A percentile compares a stretch with the other conserved stretches of the same genome.
Conservation (phyloP, 2,329 filamentous ascomycete species). For the Teratosphaeria zuluensis region DNA sequence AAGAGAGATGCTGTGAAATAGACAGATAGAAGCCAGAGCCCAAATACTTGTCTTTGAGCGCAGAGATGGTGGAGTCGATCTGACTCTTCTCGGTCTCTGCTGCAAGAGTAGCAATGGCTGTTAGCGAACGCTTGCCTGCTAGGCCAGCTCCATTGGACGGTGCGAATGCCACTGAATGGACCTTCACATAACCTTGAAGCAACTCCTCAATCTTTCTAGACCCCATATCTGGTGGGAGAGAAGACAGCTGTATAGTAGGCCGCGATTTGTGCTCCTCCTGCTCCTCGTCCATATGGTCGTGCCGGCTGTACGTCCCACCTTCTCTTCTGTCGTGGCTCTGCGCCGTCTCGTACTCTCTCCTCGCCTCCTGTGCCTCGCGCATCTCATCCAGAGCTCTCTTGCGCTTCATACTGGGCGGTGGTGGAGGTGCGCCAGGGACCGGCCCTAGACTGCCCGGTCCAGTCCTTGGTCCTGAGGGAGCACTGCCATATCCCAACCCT, state of each 20-base stretch:
- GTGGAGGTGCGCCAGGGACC: slow-evolving; percentile 22
- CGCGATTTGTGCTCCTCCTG: slow-evolving; percentile 32
- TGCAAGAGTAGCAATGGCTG: slow-evolving; percentile 72
- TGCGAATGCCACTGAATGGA: slow-evolving; percentile 18
- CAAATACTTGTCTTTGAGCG: slow-evolving; percentile 72
- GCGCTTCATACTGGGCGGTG: slow-evolving; percentile 23
- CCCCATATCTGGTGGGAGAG: slow-evolving; percentile 44
- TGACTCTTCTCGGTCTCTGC: slow-evolving; percentile 73
- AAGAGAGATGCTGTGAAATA: slow-evolving; percentile 74
- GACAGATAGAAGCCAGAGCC: slow-evolving; percentile 76
- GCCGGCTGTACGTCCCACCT: slow-evolving; percentile 1
- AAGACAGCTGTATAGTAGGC: slow-evolving; percentile 46
- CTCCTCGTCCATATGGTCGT: slow-evolving; percentile 27
- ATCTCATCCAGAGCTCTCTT: slow-evolving; percentile 25
- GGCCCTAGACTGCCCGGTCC: slow-evolving; percentile 41
- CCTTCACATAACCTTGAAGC: slow-evolving; percentile 14
- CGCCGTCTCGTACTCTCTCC: slow-evolving; percentile 11
- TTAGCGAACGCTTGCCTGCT: slow-evolving; percentile 53
- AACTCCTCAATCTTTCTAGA: slow-evolving; percentile 52
- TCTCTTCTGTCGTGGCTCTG: slow-evolving; percentile 2
- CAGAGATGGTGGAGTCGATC: slow-evolving; percentile 69
- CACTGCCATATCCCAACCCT: slow-evolving; percentile 11
- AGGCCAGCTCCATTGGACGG: slow-evolving; percentile 5
- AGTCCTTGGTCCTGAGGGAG: slow-evolving; percentile 34
- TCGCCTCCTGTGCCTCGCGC: slow-evolving; percentile 21